Conservation (phyloP, 352 stramenopile species). For the Phytophthora tubulina region DNA sequence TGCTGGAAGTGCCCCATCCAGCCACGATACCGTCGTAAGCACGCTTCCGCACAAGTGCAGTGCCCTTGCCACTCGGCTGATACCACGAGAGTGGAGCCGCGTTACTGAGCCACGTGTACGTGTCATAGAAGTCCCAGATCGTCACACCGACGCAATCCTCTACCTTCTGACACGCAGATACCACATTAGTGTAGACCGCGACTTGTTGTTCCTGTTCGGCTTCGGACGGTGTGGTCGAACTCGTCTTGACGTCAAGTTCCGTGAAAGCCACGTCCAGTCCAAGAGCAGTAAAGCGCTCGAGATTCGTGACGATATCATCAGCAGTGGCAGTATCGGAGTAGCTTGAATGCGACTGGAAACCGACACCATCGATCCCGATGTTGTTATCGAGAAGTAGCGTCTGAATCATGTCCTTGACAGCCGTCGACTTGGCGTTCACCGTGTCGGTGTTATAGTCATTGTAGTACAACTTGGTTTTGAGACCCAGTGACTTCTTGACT, state of each 20-base stretch:
- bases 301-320: slow-evolving; percentile 29
- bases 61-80: slow-evolving; percentile 32
- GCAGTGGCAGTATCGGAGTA: slow-evolving; percentile 27
- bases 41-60: slow-evolving; percentile 35
- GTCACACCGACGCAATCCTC: slow-evolving; percentile 34
- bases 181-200: slow-evolving; percentile 24
- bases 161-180: slow-evolving; percentile 39
- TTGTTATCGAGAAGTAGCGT: slow-evolving; percentile 24
- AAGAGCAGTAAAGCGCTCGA: slow-evolving; percentile 39
- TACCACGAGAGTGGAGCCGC: slow-evolving; percentile 32
- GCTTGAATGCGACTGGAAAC: slow-evolving; percentile 41
- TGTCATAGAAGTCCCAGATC: slow-evolving; percentile 40
- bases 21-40: slow-evolving; percentile 36
- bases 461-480: slow-evolving; percentile 39
- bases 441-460: slow-evolving; percentile 43
- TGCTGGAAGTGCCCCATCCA: slow-evolving; percentile 28
- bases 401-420: slow-evolving; percentile 37
- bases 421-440: slow-evolving; percentile 47
- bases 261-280: slow-evolving; percentile 40
- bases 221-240: slow-evolving; percentile 22
- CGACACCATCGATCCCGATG: slow-evolving; percentile 40
- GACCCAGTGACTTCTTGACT: slow-evolving; percentile 42
- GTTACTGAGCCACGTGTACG: slow-evolving; percentile 34
- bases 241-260: slow-evolving; percentile 37
- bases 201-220: slow-evolving; percentile 27